Percentiles rank a stretch among this genome's conserved stretches.
Conservation (phyloP, 305 asterid genomes). For the Fraxinus sp. region DNA sequence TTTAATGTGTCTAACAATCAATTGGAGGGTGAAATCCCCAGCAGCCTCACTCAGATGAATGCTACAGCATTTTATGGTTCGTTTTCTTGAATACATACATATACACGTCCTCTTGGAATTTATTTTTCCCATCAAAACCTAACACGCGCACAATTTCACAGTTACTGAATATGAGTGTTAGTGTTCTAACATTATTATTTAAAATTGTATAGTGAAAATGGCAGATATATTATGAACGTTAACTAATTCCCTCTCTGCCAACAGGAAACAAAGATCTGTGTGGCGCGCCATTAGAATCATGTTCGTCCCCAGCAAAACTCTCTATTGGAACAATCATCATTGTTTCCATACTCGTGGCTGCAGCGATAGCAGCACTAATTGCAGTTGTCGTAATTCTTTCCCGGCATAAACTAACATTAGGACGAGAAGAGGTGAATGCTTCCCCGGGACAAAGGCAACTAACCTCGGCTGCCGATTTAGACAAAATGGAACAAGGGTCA, state of each 20-base stretch:
- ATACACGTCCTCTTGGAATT: neutral
- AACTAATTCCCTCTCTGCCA: neutral
- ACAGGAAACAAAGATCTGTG: conserved; percentile 73
- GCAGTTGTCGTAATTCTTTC: conserved; percentile 41
- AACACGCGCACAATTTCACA: neutral
- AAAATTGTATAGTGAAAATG: neutral
- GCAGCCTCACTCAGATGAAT: conserved; percentile 30
- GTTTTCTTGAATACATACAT: neutral
- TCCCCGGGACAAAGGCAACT: conserved; percentile 9
- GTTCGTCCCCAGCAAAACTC: conserved; percentile 30
- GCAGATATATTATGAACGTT: neutral
- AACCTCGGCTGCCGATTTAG: conserved; percentile 30
- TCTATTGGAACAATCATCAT: conserved; percentile 31
- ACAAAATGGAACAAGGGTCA: conserved; percentile 56
- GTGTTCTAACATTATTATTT: neutral
- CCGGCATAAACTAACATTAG: conserved; percentile 35
- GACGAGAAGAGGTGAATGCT: neutral
- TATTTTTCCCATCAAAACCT: neutral
- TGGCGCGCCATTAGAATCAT: conserved; percentile 57
- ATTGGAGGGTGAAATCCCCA: conserved; percentile 63
- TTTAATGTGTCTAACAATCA: conserved; percentile 56
- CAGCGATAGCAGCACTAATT: conserved; percentile 39
- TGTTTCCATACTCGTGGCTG: conserved; percentile 37
- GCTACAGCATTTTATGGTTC: conserved; percentile 59
- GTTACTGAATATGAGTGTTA: neutral